Conservation (phyloP, 352 stramenopile genomes). For the Peronospora belbahrii region DNA sequence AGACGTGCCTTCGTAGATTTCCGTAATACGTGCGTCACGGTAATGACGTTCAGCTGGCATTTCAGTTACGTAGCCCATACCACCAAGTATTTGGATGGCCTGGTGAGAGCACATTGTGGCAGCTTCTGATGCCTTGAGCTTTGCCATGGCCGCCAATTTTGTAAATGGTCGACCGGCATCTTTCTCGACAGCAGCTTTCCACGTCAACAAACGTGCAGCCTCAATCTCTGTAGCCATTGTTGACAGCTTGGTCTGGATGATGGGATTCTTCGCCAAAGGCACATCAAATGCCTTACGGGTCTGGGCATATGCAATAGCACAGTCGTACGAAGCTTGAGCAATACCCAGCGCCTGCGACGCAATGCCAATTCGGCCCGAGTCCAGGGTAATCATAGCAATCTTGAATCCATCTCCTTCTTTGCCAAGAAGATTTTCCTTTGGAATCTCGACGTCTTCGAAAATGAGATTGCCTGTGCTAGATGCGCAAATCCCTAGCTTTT, state of each 20-base stretch:
- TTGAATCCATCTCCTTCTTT: conserved; percentile 86
- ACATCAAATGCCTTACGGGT: conserved; percentile 92
- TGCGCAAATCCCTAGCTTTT: conserved; percentile 95
- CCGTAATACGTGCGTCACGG: conserved; percentile 94
- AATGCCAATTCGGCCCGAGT: conserved; percentile 93
- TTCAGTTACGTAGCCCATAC: conserved; percentile 94
- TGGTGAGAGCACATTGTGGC: conserved; percentile 95
- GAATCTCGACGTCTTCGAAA: conserved; percentile 90
- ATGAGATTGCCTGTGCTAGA: conserved; percentile 96
- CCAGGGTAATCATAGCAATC: conserved; percentile 89
- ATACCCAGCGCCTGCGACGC: conserved; percentile 94
- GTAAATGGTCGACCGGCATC: conserved; percentile 87
- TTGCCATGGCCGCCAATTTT: conserved; percentile 94
- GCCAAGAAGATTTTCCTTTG: conserved; percentile 82
- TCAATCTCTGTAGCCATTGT: conserved; percentile 91
- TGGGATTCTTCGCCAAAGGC: conserved; percentile 85
- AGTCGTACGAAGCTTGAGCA: conserved; percentile 93
- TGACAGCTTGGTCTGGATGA: conserved; percentile 90
- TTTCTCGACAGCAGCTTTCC: conserved; percentile 89
- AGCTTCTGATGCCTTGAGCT: conserved; percentile 92
- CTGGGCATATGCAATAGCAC: conserved; percentile 92
- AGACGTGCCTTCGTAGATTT: conserved; percentile 96
- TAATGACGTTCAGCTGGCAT: conserved; percentile 97
- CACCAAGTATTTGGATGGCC: conserved; percentile 93
- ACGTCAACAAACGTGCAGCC: conserved; percentile 90